A percentile compares a stretch with the other conserved stretches of the same genome.
These are phyloP conservation scores for Achlya hypogyna DNA, from an alignment of 352 stramenopile genomes.

Conservation along the genomic window DNA sequence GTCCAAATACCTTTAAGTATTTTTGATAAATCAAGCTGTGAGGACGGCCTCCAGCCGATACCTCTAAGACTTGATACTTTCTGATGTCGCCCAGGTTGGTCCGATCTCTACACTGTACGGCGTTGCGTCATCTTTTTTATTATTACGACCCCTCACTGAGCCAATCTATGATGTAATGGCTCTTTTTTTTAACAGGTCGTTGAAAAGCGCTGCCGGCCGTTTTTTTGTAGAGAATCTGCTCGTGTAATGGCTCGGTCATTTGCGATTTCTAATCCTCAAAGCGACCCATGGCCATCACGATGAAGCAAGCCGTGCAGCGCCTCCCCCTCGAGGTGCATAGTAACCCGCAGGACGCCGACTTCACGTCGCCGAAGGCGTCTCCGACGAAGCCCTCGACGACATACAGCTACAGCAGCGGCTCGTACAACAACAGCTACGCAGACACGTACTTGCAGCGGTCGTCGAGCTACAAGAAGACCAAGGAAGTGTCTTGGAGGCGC, in stretches of 20 bases:
- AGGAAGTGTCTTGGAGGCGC: neutral
- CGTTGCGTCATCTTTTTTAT: neutral
- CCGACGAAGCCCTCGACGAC: neutral
- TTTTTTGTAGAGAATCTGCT: neutral
- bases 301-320: too few species aligned
- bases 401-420: conserved; percentile 9
- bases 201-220: neutral
- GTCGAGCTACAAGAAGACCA: neutral
- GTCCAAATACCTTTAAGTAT: too few species aligned
- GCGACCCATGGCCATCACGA: neutral
- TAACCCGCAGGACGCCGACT: too few species aligned
- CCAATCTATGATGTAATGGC: neutral
- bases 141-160: too few species aligned
- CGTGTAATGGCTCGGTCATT: neutral
- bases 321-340: too few species aligned
- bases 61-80: too few species aligned
- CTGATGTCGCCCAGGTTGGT: too few species aligned
- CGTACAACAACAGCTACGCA: neutral
- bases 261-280: neutral
- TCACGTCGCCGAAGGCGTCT: neutral
- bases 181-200: neutral
- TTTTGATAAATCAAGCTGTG: too few species aligned
- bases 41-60: too few species aligned
- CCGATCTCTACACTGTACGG: neutral
- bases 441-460: neutral